A percentile compares a stretch with the other conserved stretches of the same genome.
phyloP scores from a whole-genome alignment of 352 stramenopile species.

The Pythium utonaiense region DNA sequence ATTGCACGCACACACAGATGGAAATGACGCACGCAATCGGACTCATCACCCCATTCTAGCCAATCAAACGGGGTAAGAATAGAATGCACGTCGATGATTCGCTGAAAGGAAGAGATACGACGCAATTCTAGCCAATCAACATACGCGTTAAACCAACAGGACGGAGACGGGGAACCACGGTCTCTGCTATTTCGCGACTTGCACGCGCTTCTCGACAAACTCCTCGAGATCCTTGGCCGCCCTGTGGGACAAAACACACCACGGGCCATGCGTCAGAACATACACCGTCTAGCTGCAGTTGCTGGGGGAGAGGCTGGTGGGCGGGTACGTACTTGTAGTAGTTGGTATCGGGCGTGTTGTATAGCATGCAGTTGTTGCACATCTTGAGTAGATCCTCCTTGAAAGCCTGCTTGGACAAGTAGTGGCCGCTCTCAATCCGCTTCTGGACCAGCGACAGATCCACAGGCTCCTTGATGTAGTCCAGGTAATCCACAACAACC shows the following conservation, averaged over 20 bases:
- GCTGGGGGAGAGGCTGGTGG: neutral
- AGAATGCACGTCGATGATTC: neutral
- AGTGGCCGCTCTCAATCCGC: conserved; percentile 79
- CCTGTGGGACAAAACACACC: conserved; percentile 21
- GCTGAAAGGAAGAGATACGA: neutral
- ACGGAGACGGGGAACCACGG: neutral
- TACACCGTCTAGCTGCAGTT: neutral
- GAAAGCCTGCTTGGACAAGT: conserved; percentile 90
- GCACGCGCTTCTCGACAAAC: conserved; percentile 70
- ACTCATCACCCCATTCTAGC: neutral
- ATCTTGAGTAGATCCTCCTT: conserved; percentile 95
- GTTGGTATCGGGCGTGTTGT: conserved; percentile 96
- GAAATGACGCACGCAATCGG: neutral
- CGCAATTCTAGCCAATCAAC: conserved; percentile 12
- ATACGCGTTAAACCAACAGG: neutral
- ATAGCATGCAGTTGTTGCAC: conserved; percentile 96
- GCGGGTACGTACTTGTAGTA: conserved; percentile 91
- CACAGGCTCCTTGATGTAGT: conserved; percentile 96
- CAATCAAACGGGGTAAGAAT: neutral
- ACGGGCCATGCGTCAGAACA: neutral
- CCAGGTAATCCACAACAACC: conserved; percentile 96
- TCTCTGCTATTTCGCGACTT: conserved; percentile 29
- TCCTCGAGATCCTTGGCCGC: conserved; percentile 73
- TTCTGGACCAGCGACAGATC: conserved; percentile 82
- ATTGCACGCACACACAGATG: neutral